Conservation (phyloP, 176 grass and related monocot genomes). For the Musa beccarii region DNA sequence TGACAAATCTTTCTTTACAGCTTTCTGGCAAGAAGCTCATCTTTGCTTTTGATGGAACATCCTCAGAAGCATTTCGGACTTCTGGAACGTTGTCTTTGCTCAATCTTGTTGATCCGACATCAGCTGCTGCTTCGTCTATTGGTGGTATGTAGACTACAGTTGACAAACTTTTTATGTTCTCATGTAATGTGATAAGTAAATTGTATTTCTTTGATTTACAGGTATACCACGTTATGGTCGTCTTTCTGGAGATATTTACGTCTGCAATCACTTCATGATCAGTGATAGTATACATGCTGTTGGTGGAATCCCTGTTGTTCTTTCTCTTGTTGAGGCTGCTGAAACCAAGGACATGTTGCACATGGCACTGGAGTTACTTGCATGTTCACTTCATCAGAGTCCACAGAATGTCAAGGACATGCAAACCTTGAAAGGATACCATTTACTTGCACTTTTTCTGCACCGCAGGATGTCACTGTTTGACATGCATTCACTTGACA, state of each 20-base stretch:
- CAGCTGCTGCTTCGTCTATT: conserved; percentile 97
- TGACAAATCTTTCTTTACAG: conserved; percentile 73
- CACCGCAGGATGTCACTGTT: conserved; percentile 82
- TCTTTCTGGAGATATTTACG: conserved; percentile 83
- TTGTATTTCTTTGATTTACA: conserved; percentile 25
- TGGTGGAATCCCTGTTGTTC: conserved; percentile 88
- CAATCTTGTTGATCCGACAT: conserved; percentile 95
- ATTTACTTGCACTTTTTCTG: conserved; percentile 91
- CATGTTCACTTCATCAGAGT: conserved; percentile 82
- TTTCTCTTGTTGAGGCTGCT: conserved; percentile 88
- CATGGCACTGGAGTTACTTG: conserved; percentile 86
- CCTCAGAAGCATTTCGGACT: conserved; percentile 88
- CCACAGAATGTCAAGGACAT: conserved; percentile 91
- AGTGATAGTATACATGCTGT: conserved; percentile 92
- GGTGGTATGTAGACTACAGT: conserved; percentile 43
- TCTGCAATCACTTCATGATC: conserved; percentile 86
- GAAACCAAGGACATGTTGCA: conserved; percentile 91
- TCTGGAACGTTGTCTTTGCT: conserved; percentile 88
- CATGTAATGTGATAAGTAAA: not conserved
- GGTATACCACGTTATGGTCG: conserved; percentile 98
- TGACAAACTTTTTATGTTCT: not conserved
- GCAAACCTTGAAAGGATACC: conserved; percentile 85
- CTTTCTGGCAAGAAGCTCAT: conserved; percentile 93
- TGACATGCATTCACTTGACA: conserved; percentile 97
- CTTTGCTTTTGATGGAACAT: conserved; percentile 99